Evolutionary conservation across 2,329 filamentous ascomycete genomes (phyloP).

Genomic region (Stachybotrys chartarum): DNA sequence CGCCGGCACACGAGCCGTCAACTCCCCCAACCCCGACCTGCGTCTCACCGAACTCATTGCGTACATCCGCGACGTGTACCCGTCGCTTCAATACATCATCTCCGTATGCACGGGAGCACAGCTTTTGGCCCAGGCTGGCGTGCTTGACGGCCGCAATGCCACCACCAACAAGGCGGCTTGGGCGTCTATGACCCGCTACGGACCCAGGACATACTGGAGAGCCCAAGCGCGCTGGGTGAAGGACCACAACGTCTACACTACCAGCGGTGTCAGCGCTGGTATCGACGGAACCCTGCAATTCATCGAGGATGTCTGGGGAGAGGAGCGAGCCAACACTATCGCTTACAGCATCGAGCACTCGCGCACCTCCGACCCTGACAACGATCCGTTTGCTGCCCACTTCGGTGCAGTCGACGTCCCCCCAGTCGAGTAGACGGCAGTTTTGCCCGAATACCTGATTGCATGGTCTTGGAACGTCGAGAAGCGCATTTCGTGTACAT

Average conservation of each 20-base stretch:
- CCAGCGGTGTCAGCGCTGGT: conserved; percentile 39
- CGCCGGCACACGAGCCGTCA: conserved; percentile 29
- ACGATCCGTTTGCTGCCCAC: background rate
- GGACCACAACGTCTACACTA: conserved; percentile 59
- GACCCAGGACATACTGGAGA: conserved; percentile 50
- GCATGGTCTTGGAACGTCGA: no score
- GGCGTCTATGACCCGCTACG: conserved; percentile 33
- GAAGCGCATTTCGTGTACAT: no score
- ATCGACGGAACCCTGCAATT: conserved; percentile 11
- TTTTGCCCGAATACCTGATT: no score
- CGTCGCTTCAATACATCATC: conserved; percentile 47
- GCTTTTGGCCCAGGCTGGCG: conserved; percentile 47
- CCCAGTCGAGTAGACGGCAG: background rate
- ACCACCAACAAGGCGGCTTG: conserved; percentile 60
- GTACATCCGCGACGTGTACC: conserved; percentile 33
- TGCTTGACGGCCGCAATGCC: conserved; percentile 51
- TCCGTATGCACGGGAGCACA: conserved; percentile 60
- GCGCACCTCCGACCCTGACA: background rate
- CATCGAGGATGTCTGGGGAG: conserved; percentile 7
- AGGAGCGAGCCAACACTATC: background rate
- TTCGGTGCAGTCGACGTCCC: background rate
- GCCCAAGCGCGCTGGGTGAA: conserved; percentile 54
- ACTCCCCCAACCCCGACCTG: conserved; percentile 19
- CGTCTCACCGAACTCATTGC: conserved; percentile 13
- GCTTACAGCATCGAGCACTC: background rate